These are phyloP conservation scores for Aristolochia contorta DNA, from an alignment of 164 flowering plant genomes.

Conservation along the genomic window DNA sequence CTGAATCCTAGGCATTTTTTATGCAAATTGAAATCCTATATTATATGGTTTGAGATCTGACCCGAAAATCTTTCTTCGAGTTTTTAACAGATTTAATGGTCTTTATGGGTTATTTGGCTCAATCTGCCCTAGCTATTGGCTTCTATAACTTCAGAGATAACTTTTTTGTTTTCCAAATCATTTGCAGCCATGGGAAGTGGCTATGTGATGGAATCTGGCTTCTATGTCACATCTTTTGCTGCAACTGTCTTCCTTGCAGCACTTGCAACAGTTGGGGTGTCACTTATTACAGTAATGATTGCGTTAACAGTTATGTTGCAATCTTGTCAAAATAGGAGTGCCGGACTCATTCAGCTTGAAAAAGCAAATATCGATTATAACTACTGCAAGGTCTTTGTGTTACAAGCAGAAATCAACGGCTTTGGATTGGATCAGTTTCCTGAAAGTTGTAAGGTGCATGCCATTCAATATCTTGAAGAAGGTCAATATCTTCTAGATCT, in stretches of 20 bases:
- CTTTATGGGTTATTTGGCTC: no score
- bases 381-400: constrained; percentile 32
- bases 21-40: no score
- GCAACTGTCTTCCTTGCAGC: constrained; percentile 50
- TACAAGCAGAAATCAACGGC: constrained; percentile 43
- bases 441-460: constrained; percentile 29
- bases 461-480: constrained; percentile 26
- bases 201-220: constrained; percentile 38
- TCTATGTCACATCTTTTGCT: constrained; percentile 49
- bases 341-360: constrained; percentile 32
- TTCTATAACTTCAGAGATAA: not conserved
- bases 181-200: constrained; percentile 38
- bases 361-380: constrained; percentile 15
- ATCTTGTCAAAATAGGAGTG: constrained; percentile 36
- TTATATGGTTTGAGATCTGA: no score
- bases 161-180: not conserved
- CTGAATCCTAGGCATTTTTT: no score
- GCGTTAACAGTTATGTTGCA: constrained; percentile 49
- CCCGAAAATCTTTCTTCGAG: no score
- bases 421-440: constrained; percentile 32
- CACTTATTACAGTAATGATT: constrained; percentile 36
- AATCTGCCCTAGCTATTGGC: no score
- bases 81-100: no score
- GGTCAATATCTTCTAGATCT: constrained; percentile 44
- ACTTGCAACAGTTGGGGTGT: constrained; percentile 38